Conservation (phyloP, 495 filamentous ascomycete genomes). For the Neurospora sp. region DNA sequence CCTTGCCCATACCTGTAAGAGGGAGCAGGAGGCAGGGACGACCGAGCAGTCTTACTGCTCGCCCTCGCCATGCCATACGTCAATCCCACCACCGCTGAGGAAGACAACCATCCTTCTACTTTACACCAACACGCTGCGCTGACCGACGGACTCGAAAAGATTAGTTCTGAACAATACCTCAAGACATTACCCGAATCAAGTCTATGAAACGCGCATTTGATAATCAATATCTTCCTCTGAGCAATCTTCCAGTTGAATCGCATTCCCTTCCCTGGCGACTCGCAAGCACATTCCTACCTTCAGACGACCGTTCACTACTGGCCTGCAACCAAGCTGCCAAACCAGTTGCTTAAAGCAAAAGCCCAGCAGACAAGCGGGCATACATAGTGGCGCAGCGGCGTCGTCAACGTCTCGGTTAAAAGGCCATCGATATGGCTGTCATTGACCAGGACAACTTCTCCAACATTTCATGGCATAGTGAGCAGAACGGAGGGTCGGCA, state of each 20-base stretch:
- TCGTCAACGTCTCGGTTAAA: neutral
- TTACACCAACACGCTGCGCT: neutral
- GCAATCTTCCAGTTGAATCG: neutral
- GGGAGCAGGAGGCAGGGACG: no score
- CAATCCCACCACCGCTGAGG: conserved; percentile 3
- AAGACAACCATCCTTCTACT: neutral
- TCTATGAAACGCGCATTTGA: neutral
- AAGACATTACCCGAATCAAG: neutral
- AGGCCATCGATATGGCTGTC: conserved; percentile 27
- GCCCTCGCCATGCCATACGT: conserved; percentile 13
- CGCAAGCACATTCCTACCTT: neutral
- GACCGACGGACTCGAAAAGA: neutral
- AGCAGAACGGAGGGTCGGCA: conserved; percentile 15
- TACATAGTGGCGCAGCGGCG: neutral
- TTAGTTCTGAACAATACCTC: neutral
- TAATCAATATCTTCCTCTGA: neutral
- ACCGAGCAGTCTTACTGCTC: no score
- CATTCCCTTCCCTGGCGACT: neutral
- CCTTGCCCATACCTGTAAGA: no score
- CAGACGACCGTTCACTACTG: neutral
- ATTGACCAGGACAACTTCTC: conserved; percentile 42
- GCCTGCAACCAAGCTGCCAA: neutral
- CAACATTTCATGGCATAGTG: conserved; percentile 39
- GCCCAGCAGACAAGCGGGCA: neutral
- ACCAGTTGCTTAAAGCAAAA: neutral